Evolutionary conservation across 1,284 basidiomycete species (phyloP).

Genomic region (Puccinia hordei): DNA sequence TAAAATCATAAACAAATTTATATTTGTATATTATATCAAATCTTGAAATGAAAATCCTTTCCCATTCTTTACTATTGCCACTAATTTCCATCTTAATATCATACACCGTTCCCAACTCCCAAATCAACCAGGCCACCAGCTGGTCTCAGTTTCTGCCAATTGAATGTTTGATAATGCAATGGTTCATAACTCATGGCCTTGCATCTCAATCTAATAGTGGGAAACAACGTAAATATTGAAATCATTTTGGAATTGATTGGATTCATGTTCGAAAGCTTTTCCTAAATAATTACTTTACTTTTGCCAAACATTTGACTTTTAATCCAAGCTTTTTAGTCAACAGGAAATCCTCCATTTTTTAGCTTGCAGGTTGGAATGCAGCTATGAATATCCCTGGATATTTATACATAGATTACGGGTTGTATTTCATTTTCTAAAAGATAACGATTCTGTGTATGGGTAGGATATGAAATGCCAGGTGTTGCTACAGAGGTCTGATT

Average conservation of each 20-base stretch:
- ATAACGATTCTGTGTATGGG: no score
- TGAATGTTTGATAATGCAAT: neutral
- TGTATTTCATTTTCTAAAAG: no score
- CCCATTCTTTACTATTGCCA: neutral
- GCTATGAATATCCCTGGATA: no score
- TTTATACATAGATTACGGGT: no score
- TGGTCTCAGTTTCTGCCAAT: constrained; percentile 5
- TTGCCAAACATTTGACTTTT: constrained; percentile 10
- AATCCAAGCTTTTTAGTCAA: no score
- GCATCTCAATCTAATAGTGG: constrained; percentile 1
- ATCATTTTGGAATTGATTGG: neutral
- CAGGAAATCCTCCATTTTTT: no score
- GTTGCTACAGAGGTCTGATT: no score
- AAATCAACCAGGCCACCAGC: constrained; percentile 18
- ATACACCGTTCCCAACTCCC: constrained; percentile 22
- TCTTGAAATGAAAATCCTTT: no score
- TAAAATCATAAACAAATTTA: no score
- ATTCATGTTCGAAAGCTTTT: neutral
- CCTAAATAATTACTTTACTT: neutral
- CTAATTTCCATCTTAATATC: neutral
- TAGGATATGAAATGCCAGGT: no score
- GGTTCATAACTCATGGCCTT: neutral
- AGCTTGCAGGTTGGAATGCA: constrained; percentile 15
- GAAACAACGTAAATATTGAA: no score
- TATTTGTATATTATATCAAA: no score